Evolutionary conservation across 148 eudicot genomes (phyloP).

Genomic region (Camellia granthamiana): DNA sequence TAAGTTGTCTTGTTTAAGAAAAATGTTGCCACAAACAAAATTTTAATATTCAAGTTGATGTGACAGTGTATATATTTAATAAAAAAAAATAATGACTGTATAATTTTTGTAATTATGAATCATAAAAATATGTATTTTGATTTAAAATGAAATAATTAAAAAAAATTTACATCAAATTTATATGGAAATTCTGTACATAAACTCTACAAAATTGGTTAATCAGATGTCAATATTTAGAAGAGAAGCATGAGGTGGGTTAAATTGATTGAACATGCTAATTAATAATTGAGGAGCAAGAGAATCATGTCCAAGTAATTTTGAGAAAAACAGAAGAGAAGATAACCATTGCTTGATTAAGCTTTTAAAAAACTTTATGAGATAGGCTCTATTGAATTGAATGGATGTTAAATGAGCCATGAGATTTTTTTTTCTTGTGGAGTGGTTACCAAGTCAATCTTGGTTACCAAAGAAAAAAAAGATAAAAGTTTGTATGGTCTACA

Average conservation of each 20-base stretch:
- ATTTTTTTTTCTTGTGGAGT: conserved; percentile 15
- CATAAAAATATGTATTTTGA: too few species aligned
- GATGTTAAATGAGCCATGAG: conserved; percentile 15
- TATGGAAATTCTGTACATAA: too few species aligned
- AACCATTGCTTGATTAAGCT: conserved; percentile 16
- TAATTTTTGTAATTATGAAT: too few species aligned
- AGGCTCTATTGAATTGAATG: conserved; percentile 10
- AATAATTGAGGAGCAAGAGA: not conserved
- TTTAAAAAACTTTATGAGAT: conserved; percentile 18
- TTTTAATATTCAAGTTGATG: too few species aligned
- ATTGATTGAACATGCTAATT: not conserved
- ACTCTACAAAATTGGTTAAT: too few species aligned
- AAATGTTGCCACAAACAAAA: too few species aligned
- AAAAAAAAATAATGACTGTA: too few species aligned
- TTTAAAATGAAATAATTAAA: too few species aligned
- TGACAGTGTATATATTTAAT: too few species aligned
- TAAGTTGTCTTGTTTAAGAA: not conserved
- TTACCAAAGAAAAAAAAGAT: conserved; percentile 5
- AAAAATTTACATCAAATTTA: too few species aligned
- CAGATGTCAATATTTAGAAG: too few species aligned
- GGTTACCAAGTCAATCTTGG: conserved; percentile 26
- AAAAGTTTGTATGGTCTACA: conserved; percentile 20
- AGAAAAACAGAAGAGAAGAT: not conserved
- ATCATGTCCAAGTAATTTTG: not conserved
- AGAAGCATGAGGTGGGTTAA: not conserved